These are phyloP conservation scores for Pseudocercospora fuligena DNA, from an alignment of 2,329 filamentous ascomycete species.

Conservation along the genomic window DNA sequence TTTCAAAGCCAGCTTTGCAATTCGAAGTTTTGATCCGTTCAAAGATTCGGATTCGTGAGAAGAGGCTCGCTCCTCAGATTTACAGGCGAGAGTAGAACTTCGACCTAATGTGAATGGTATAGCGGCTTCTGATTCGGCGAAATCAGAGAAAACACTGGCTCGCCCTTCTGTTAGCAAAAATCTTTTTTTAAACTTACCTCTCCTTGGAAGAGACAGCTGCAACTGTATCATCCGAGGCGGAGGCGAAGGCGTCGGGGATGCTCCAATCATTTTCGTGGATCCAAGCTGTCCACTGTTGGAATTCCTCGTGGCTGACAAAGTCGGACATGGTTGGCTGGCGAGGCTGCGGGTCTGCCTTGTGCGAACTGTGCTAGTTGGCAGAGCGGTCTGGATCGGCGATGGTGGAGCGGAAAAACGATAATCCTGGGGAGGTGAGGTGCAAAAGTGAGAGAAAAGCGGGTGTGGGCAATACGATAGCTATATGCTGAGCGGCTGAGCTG, in stretches of 20 bases:
- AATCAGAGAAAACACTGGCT: too few relatives aligned
- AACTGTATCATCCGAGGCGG: background rate
- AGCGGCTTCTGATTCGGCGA: too few relatives aligned
- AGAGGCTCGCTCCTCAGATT: too few relatives aligned
- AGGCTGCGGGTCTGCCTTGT: constrained; percentile 12
- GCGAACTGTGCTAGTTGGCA: background rate
- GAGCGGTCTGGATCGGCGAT: background rate
- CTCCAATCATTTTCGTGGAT: background rate
- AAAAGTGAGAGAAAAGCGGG: constrained; percentile 5
- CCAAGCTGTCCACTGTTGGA: background rate
- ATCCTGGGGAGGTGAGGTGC: background rate
- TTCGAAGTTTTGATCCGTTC: background rate
- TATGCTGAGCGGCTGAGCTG: background rate
- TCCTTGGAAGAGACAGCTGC: background rate
- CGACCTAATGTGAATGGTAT: too few relatives aligned
- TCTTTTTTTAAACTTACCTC: constrained; percentile 13
- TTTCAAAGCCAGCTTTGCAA: background rate
- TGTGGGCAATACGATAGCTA: background rate
- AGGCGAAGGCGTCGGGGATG: too few relatives aligned
- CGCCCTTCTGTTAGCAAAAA: constrained; percentile 5
- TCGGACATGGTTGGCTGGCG: constrained; percentile 3
- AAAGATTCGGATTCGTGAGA: too few relatives aligned
- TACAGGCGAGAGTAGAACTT: too few relatives aligned
- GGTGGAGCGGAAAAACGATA: background rate
- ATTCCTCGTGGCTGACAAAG: background rate